Base-by-base conservation (phyloP, 2,329 filamentous ascomycete species). In the Ophiostoma fasciatum region DNA sequence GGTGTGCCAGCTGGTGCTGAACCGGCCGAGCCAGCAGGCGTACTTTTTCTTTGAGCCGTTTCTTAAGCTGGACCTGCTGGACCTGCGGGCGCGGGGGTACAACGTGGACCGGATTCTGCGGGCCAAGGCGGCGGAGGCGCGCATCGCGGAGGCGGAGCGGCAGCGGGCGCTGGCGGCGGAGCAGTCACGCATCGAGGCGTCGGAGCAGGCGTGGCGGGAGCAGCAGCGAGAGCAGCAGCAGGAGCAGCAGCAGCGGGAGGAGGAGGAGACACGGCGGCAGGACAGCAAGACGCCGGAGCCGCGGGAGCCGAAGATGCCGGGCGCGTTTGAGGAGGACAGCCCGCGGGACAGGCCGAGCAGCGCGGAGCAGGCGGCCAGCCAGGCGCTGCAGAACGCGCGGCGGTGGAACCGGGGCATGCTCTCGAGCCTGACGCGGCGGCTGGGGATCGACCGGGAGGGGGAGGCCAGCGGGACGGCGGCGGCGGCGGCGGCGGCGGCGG, bases 61-160 rank as follows among this genome's bases (percentile, higher is more conserved):
- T 43, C 62, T 98, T 26, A 88, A 82, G 39, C 76, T 90, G 8
- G 83, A 88, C 47, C 65, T 98, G 18, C 71, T 81, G 31, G 78
- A 87, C 35, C 61, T 98, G 28, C 78, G 83, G 48, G 75, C 77
- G 41, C 83, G 90, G 44, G 90, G 90, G 2, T 96, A 94, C 63
- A 96, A 98, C 46, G 90, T 98, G 27, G 84, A 94, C 50, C 79
- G 90, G 33, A 96, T 98, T 43, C 66, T 98, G 17, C 74, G 83
- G 26, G 79, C 79, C 36, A 92, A 92, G 59, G 84, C 81, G 15
- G 82, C 82, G 3, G 85, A 96, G 55, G 82, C 83, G 6, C 74
- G 82, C 35, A 76, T 96, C 45, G 85, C 84, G 0, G 87, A 94
- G 50, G 80, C 82, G 48, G 76, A 84, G 52, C 71, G 82, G 33